Base-by-base conservation (phyloP, 345 rosid genomes). In the Bretschneidera sinensis region DNA sequence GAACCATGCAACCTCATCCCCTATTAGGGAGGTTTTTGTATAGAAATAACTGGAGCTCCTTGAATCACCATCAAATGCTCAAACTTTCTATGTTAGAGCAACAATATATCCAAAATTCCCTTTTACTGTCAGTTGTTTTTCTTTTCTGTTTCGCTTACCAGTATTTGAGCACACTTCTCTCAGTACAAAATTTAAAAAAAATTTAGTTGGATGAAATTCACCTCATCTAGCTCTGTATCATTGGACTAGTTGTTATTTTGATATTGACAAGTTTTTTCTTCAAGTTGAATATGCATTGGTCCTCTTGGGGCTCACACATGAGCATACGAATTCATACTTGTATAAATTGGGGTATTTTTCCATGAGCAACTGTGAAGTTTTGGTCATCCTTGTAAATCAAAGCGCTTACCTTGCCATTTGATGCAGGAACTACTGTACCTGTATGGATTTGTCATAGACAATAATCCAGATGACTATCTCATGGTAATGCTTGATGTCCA, bases 381-480 rank as follows among this genome's bases (percentile, higher is more conserved):
- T n/a, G 13, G 1, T 48, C 6, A 17, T 48, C 13, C 5, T 48
- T 17, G 9, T 6, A 3, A 20, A 2, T 48, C 6, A 48, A 48
- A 48, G 34, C 22, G 6, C 11, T 55, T 62, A 19, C 49, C 50
- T 59, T 63, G 39, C 43, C 45, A 35, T 55, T 53, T 51, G 39
- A 61, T 43, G 79, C 83, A 92, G 98, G 98, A 92, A 75, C 75
- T 92, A 52, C 76, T 92, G 43, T 92, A 92, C 81, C 79, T 92
- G n/a, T 89, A 89, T 62, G 98, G 97, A 57, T 89, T 92, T 69
- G 96, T 85, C 61, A 79, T 92, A 64, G 87, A 85, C 55, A 76
- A 78, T 57, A 92, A 89, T 75, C 85, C 97, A 69, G 96, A 87
- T 75, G 97, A 92, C 65, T 89, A 83, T 79, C 85, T 89, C 64